phyloP scores from a whole-genome alignment of 257 asterid species.

The Knoxia roxburghii region DNA sequence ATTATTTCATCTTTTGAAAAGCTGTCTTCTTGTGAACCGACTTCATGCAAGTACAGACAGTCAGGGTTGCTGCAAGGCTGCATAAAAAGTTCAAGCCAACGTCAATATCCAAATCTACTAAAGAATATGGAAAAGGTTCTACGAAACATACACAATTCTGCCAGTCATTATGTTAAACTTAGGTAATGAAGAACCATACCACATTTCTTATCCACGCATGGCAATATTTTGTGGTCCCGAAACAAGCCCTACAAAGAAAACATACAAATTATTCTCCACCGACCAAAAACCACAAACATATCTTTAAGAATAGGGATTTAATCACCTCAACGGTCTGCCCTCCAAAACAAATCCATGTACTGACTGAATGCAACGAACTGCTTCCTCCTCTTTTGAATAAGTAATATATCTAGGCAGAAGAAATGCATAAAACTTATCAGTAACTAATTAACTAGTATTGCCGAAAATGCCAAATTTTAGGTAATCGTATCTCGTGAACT shows the following conservation, averaged over 20 bases:
- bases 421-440: not conserved
- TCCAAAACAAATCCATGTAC: constrained; percentile 91
- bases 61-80: constrained; percentile 95
- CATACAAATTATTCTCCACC: constrained; percentile 17
- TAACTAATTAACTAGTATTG: not conserved
- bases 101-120: not conserved
- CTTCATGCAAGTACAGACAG: constrained; percentile 84
- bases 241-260: constrained; percentile 69
- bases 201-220: constrained; percentile 86
- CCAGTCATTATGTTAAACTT: not conserved
- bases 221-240: constrained; percentile 88
- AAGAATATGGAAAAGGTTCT: not conserved
- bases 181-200: constrained; percentile 39
- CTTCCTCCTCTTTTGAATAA: constrained; percentile 88
- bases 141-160: not conserved
- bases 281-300: not conserved
- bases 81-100: constrained; percentile 17
- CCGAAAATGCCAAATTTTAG: not conserved
- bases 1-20: constrained; percentile 87
- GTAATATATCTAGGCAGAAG: constrained; percentile 66
- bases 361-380: constrained; percentile 86
- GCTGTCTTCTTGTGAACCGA: constrained; percentile 85
- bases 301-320: constrained; percentile 12
- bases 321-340: constrained; percentile 67
- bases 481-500: not conserved